phyloP scores from a whole-genome alignment of 768 basidiomycete species.

The Kondoa malvinella region DNA sequence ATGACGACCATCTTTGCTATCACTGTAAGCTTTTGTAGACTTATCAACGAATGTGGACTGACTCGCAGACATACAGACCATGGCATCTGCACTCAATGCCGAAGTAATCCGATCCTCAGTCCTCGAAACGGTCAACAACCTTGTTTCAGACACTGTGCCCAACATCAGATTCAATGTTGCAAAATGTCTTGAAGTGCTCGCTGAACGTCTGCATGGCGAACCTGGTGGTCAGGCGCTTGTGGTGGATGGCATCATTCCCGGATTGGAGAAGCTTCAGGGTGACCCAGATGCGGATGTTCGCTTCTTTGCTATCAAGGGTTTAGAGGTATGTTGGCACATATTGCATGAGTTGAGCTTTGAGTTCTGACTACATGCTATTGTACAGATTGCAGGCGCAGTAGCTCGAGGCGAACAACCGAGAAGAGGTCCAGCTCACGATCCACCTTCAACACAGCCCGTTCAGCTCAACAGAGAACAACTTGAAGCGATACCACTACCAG shows the following conservation, averaged over 20 bases:
- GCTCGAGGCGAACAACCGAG: slow-evolving; percentile 14
- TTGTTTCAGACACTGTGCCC: slow-evolving; percentile 80
- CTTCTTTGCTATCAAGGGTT: slow-evolving; percentile 70
- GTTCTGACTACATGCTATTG: slow-evolving; percentile 4
- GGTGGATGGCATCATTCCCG: slow-evolving; percentile 57
- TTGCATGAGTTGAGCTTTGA: background rate
- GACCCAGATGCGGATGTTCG: slow-evolving; percentile 92
- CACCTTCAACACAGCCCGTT: background rate
- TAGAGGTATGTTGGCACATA: slow-evolving; percentile 13
- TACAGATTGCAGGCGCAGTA: slow-evolving; percentile 15
- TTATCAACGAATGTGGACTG: slow-evolving; percentile 28
- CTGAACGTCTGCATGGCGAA: slow-evolving; percentile 44
- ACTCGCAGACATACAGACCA: slow-evolving; percentile 56
- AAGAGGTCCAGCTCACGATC: background rate
- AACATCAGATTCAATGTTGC: slow-evolving; percentile 99
- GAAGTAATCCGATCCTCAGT: slow-evolving; percentile 71
- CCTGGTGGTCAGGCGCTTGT: slow-evolving; percentile 54
- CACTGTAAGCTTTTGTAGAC: no score
- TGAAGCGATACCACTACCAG: background rate
- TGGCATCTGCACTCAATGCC: slow-evolving; percentile 69
- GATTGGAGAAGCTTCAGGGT: slow-evolving; percentile 64
- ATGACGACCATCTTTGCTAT: slow-evolving; percentile 99
- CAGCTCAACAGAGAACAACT: background rate
- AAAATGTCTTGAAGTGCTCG: slow-evolving; percentile 80
- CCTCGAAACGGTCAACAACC: slow-evolving; percentile 60